Percentiles rank a stretch among this genome's conserved stretches.
Conservation (phyloP, 768 basidiomycete species). For the Mycena venus region DNA sequence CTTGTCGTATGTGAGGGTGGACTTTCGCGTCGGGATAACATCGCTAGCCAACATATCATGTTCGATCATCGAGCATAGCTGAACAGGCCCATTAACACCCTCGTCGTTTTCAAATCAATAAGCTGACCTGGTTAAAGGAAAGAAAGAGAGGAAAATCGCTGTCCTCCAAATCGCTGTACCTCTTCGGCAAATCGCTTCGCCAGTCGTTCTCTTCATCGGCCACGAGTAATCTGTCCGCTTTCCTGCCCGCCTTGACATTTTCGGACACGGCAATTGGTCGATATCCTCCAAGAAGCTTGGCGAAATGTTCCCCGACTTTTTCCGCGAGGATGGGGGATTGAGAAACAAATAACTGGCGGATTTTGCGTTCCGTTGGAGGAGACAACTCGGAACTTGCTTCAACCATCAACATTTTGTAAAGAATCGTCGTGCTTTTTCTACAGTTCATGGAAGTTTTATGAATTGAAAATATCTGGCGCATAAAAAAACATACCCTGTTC, state of each 20-base stretch:
- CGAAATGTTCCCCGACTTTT: constrained; percentile 64
- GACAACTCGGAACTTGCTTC: constrained; percentile 6
- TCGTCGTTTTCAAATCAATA: constrained; percentile 21
- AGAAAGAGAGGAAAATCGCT: constrained; percentile 79
- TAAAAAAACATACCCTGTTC: constrained; percentile 56
- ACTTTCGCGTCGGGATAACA: not conserved
- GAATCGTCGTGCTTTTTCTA: constrained; percentile 22
- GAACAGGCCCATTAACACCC: not conserved
- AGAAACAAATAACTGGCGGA: constrained; percentile 66
- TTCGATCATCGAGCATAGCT: constrained; percentile 24
- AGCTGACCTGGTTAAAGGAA: constrained; percentile 71
- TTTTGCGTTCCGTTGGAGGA: constrained; percentile 38
- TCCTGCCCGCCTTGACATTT: constrained; percentile 22
- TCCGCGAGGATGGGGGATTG: constrained; percentile 61
- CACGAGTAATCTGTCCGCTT: constrained; percentile 42
- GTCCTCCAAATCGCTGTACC: constrained; percentile 69
- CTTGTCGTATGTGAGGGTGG: constrained; percentile 22
- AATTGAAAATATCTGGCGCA: not conserved
- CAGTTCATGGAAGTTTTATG: not conserved
- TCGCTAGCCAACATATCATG: constrained; percentile 14
- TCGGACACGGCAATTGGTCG: constrained; percentile 14
- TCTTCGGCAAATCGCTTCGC: constrained; percentile 62
- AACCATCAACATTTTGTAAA: constrained; percentile 23
- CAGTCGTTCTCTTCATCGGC: constrained; percentile 58
- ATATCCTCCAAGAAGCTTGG: constrained; percentile 43